A percentile compares a stretch with the other conserved stretches of the same genome.
These are phyloP conservation scores for Helicocarpus griseus DNA, from an alignment of 2,329 filamentous ascomycete genomes.

Conservation along the genomic window DNA sequence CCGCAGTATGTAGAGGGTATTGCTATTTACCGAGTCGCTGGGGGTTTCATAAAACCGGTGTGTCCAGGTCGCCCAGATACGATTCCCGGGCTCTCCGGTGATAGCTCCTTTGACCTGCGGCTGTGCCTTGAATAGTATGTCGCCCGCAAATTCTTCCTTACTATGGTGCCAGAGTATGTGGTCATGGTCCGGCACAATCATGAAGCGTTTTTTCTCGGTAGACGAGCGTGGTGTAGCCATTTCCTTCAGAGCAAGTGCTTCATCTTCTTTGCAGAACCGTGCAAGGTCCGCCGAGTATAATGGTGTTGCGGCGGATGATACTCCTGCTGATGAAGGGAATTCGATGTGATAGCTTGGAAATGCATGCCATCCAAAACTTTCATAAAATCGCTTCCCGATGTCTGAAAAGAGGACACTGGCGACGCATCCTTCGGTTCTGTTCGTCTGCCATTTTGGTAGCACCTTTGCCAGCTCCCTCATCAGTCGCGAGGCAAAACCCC, in stretches of 20 bases:
- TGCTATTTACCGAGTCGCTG: conserved; percentile 1
- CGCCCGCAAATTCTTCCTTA: conserved; percentile 16
- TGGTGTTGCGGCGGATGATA: not conserved
- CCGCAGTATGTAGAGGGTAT: conserved; percentile 14
- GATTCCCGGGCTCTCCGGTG: conserved; percentile 11
- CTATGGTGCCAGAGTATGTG: conserved; percentile 18
- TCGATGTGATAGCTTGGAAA: conserved; percentile 14
- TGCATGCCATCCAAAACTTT: conserved; percentile 14
- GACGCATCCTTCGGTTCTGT: conserved; percentile 4
- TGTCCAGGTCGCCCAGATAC: conserved; percentile 17
- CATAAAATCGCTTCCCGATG: conserved; percentile 17
- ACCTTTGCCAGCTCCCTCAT: conserved; percentile 13
- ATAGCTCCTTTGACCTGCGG: conserved; percentile 16
- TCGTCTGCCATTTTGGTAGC: conserved; percentile 13
- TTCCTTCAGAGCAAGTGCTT: conserved; percentile 3
- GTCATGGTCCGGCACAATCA: conserved; percentile 15
- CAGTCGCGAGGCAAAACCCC: conserved; percentile 16
- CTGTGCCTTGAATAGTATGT: conserved; percentile 11
- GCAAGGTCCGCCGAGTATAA: conserved; percentile 3
- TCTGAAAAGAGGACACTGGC: conserved; percentile 19
- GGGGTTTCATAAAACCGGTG: conserved; percentile 17
- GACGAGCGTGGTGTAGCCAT: not conserved
- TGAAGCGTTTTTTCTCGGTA: conserved; percentile 7
- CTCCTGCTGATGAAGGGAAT: conserved; percentile 6
- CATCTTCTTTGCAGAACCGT: conserved; percentile 7